Base-by-base conservation (phyloP, 2,329 filamentous ascomycete species). In the Eurotiales sp. region DNA sequence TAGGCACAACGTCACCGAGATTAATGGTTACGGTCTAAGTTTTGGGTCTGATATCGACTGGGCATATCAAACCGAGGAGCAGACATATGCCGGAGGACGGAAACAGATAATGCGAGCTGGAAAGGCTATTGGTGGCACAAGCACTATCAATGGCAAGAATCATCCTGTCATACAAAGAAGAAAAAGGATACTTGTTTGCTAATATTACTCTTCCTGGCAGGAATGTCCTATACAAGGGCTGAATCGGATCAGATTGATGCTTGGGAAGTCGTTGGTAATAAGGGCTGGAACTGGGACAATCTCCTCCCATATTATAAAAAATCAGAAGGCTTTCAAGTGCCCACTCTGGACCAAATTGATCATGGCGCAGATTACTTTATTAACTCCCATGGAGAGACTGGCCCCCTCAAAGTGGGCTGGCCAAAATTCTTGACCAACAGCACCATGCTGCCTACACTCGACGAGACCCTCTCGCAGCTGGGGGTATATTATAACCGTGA, bases 51-150 rank as follows among this genome's bases (percentile, higher is more conserved):
- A 55, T 1, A 67, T 75, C 23, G 72, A 75, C 53, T 76, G 69
- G 71, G 58, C 60, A 2, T 75, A 73, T 41, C 51, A 62, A 48
- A 72, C 66, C 17, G 64, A 58, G 4, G 61, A 64, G 12, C 73
- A 76, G 53, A 65, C 59, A 22, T 71, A 71, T 60, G 66, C 59
- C 2, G 63, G 56, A 8, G 61, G 62, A 22, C 51, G 29, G 4
- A 55, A 47, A 0, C 56, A 71, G 29, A 58, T 58, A 4, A 61
- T 73, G 41, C 62, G 61, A 40, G 68, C 70, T n/a, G 73, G 72
- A 2, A 75, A 71, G 54, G 72, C 68, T 0, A 56, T 75, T 2
- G 71, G 70, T 39, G 74, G 72, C 5, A 71, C 70, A 3, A 72
- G 68, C 14, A 61, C 64, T 8, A 73, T 76, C 48, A 76, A 76